These are phyloP conservation scores for Pichia manshurica DNA, from an alignment of 805 yeast species.

Conservation along the genomic window DNA sequence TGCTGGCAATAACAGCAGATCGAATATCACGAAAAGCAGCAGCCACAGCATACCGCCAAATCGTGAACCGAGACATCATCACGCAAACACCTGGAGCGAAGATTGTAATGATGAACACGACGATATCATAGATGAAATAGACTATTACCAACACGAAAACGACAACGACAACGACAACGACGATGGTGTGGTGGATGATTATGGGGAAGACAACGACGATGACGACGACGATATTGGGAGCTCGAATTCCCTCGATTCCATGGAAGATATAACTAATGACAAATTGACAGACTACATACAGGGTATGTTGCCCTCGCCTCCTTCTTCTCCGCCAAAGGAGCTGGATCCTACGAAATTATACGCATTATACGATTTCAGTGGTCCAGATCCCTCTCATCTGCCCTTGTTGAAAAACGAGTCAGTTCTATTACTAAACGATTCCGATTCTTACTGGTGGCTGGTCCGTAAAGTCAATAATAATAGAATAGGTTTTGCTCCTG, in stretches of 20 bases:
- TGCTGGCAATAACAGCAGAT: no score
- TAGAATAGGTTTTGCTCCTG: constrained; percentile 88
- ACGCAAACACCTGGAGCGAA: background rate
- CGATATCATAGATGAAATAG: background rate
- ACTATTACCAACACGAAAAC: background rate
- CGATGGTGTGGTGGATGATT: background rate
- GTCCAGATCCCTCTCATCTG: constrained; percentile 92
- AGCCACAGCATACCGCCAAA: background rate
- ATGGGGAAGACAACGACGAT: constrained; percentile 1
- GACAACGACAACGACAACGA: background rate
- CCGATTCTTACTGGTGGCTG: constrained; percentile 96
- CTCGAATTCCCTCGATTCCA: constrained; percentile 22
- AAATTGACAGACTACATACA: constrained; percentile 40
- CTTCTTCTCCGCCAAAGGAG: constrained; percentile 73
- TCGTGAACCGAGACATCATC: no score
- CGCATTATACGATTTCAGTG: constrained; percentile 81
- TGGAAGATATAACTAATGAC: constrained; percentile 15
- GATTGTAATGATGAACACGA: no score
- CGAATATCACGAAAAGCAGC: no score
- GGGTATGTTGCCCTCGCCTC: constrained; percentile 53
- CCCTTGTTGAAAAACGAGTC: constrained; percentile 75
- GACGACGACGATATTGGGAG: constrained; percentile 18
- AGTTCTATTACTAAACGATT: constrained; percentile 75
- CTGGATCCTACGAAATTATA: constrained; percentile 78
- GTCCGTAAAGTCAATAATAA: constrained; percentile 43